Percentiles rank a stretch among this genome's conserved stretches.
These are phyloP conservation scores for Suillus spraguei DNA, from an alignment of 768 basidiomycete genomes.

Conservation along the genomic window DNA sequence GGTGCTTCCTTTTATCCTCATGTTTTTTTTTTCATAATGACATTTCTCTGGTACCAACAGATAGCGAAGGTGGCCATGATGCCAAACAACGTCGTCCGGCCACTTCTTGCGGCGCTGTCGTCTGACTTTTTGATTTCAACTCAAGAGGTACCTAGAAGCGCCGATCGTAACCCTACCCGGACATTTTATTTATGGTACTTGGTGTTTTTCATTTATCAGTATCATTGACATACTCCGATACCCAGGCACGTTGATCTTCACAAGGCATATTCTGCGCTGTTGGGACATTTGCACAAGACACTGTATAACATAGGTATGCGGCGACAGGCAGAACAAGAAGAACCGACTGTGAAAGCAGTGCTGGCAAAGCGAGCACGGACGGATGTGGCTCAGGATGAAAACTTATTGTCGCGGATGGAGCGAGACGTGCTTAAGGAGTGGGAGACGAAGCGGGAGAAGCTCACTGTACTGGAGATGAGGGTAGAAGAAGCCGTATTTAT, in stretches of 20 bases:
- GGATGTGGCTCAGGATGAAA: slow-evolving; percentile 80
- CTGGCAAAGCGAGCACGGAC: slow-evolving; percentile 79
- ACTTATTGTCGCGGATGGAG: slow-evolving; percentile 72
- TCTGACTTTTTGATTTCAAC: slow-evolving; percentile 83
- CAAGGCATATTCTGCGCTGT: slow-evolving; percentile 78
- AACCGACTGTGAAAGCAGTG: slow-evolving; percentile 66
- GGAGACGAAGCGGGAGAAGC: slow-evolving; percentile 71
- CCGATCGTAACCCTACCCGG: slow-evolving; percentile 85
- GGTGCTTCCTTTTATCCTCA: slow-evolving; percentile 42
- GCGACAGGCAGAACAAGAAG: slow-evolving; percentile 72
- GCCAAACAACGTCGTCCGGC: slow-evolving; percentile 83
- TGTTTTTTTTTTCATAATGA: slow-evolving; percentile 4
- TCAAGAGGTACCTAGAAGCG: slow-evolving; percentile 90
- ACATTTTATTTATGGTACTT: slow-evolving; percentile 91
- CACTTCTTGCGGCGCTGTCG: slow-evolving; percentile 76
- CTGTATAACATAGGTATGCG: slow-evolving; percentile 83
- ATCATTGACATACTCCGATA: slow-evolving; percentile 14
- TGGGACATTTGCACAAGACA: slow-evolving; percentile 85
- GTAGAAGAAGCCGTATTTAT: slow-evolving; percentile 91
- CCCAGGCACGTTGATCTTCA: slow-evolving; percentile 86
- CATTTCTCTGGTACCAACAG: slow-evolving; percentile 41
- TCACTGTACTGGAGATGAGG: slow-evolving; percentile 80
- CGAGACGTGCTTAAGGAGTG: slow-evolving; percentile 72
- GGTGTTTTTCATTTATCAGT: not conserved
- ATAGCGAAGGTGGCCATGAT: slow-evolving; percentile 94